Evolutionary conservation across 2,329 filamentous ascomycete species (phyloP).

Genomic region (Cladosporium sp.): DNA sequence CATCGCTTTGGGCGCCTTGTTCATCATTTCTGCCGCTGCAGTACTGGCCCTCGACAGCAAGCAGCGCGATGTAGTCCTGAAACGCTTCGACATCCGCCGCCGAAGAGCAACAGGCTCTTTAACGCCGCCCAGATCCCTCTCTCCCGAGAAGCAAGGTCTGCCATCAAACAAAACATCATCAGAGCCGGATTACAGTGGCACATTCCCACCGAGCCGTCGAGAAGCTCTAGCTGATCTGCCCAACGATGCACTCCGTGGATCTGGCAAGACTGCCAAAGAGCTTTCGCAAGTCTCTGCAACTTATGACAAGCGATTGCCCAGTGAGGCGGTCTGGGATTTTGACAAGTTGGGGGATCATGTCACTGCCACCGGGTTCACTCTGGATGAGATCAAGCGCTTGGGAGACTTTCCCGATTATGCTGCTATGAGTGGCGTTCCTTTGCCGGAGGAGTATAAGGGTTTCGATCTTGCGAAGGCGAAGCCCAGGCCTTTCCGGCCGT

Average conservation of each 20-base stretch:
- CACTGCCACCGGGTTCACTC: conserved; percentile 65
- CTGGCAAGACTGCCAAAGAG: conserved; percentile 25
- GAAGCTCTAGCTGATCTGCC: conserved; percentile 38
- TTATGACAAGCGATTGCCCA: conserved; percentile 21
- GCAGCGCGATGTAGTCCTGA: conserved; percentile 36
- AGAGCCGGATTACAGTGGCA: conserved; percentile 36
- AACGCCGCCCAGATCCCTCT: conserved; percentile 52
- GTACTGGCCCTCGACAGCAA: conserved; percentile 31
- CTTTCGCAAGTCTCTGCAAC: conserved; percentile 22
- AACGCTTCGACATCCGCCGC: conserved; percentile 26
- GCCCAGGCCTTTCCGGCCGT: conserved; percentile 73
- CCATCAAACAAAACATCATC: conserved; percentile 21
- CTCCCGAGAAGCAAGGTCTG: conserved; percentile 43
- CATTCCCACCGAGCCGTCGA: conserved; percentile 52
- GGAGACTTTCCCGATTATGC: conserved; percentile 80
- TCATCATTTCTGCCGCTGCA: conserved; percentile 18
- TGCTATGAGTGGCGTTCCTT: conserved; percentile 66
- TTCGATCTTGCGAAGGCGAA: conserved; percentile 67
- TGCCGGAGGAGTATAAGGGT: conserved; percentile 58
- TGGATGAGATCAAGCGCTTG: conserved; percentile 63
- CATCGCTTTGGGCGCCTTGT: conserved; percentile 25
- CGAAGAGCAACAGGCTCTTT: conserved; percentile 44
- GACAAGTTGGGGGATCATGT: conserved; percentile 18
- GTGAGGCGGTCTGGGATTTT: conserved; percentile 21
- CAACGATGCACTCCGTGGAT: conserved; percentile 20